Base-by-base conservation (phyloP, 768 basidiomycete species). In the Leccinum truebloodii region DNA sequence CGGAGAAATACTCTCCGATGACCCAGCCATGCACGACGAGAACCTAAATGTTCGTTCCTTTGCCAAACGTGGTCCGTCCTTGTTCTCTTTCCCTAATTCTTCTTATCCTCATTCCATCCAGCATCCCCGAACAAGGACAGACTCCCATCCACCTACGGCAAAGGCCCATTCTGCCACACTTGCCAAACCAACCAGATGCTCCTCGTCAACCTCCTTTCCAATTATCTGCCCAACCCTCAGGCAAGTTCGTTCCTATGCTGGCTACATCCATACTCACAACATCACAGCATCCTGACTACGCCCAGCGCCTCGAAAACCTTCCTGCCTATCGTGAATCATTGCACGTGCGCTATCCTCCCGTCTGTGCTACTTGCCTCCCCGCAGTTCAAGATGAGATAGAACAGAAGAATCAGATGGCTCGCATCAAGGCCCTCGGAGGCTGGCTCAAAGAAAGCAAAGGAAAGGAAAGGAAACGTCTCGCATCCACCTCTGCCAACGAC, bases 101-200 rank as follows among this genome's bases (percentile, higher is more conserved):
- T 62, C 53, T 67, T 32, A 32, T 32, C 49, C 6, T 14, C 32
- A 26, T 53, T 34, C 35, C 53, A 18, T 20, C 20, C 62, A 92
- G 90, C 84, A 6, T 88, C 87, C 20, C 86, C 83, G 4, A 84
- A 83, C 66, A 89, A 84, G 67, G 84, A 90, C 70, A 82, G 84
- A 24, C 74, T 94, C 26, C 90, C 87, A 1, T 82, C 84, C 22
- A 71, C 79, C 58, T 89, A 88, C 59, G 66, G 64, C 57, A 80
- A 78, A 28, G 79, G 83, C 1, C 82, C 84, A 8, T 95, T 96
- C 77, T 98, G 95, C 75, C 87, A 89, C 66, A 85, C 85, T 7
- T 97, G 95, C 72, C 87, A 89, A 66, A 91, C 92, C n/a, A 98
- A 98, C 74, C 95, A 97, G 69, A 88, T 86, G 78, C 82, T 98